These are phyloP conservation scores for Diaporthe citri DNA, from an alignment of 2,329 filamentous ascomycete genomes.

Conservation along the genomic window DNA sequence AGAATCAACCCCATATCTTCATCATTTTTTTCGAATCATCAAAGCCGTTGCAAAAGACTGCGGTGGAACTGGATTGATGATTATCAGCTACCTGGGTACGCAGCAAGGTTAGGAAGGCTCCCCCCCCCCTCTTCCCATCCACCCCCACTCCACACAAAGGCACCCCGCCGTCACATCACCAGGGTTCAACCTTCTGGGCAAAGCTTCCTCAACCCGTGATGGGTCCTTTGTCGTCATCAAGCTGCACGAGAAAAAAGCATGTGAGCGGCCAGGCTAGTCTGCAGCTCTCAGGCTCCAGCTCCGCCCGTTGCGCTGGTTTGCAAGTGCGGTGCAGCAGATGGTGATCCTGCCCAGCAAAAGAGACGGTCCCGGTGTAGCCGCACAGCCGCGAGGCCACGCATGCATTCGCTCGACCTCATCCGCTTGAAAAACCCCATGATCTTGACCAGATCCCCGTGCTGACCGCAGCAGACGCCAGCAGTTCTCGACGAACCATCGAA, in stretches of 20 bases:
- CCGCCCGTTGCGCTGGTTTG: not conserved
- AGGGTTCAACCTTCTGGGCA: slow-evolving; percentile 17
- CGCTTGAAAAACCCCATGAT: not conserved
- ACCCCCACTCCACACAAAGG: not conserved
- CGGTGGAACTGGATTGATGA: not conserved
- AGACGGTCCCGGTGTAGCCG: not conserved
- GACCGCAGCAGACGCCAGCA: slow-evolving; percentile 11
- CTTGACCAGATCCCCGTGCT: not conserved
- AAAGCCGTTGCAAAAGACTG: not conserved
- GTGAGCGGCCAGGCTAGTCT: slow-evolving; percentile 5
- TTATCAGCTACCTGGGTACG: not conserved
- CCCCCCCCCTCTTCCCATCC: not conserved
- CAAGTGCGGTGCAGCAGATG: not conserved
- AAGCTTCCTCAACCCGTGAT: not conserved
- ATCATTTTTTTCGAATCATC: too few relatives aligned
- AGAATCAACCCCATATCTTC: not conserved
- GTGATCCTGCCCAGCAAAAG: not conserved
- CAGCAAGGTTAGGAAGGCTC: not conserved
- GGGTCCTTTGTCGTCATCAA: slow-evolving; percentile 20
- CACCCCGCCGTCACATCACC: slow-evolving; percentile 13
- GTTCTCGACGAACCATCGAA: not conserved
- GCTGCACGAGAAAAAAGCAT: slow-evolving; percentile 10
- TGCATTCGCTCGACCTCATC: not conserved
- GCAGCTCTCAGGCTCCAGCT: slow-evolving; percentile 10
- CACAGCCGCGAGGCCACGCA: not conserved